phyloP scores from a whole-genome alignment of 164 flowering plant species.

The Piper betle region DNA sequence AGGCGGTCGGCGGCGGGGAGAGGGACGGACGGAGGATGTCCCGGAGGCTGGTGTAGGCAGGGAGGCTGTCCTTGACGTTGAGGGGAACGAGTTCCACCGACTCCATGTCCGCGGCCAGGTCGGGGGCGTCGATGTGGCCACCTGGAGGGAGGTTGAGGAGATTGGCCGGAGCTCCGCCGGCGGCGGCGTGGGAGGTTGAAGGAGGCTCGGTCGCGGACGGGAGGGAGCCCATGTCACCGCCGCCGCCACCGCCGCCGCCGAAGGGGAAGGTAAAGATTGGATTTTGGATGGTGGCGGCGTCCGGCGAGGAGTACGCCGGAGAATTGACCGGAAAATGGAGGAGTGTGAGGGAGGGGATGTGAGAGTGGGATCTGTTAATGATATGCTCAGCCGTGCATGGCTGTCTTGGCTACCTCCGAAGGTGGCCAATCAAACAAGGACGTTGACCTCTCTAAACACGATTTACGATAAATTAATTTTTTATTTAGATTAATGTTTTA shows the following conservation, averaged over 20 bases:
- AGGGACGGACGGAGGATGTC: constrained; percentile 35
- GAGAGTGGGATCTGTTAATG: too few species aligned
- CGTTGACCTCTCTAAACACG: too few species aligned
- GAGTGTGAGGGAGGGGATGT: too few species aligned
- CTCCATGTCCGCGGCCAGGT: constrained; percentile 13
- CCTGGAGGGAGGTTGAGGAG: not conserved
- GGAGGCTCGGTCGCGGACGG: not conserved
- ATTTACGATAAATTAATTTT: too few species aligned
- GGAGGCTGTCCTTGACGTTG: not conserved
- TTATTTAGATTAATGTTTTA: too few species aligned
- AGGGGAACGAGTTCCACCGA: constrained; percentile 26
- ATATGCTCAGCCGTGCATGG: too few species aligned
- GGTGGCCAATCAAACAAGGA: too few species aligned
- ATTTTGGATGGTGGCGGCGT: not conserved
- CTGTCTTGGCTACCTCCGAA: too few species aligned
- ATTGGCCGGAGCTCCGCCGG: not conserved
- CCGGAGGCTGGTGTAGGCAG: constrained; percentile 41
- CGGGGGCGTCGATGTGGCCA: not conserved
- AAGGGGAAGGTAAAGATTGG: not conserved
- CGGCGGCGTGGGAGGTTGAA: not conserved
- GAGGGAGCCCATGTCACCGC: not conserved
- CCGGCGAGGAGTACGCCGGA: too few species aligned
- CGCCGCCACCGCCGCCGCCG: not conserved
- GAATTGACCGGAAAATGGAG: too few species aligned
- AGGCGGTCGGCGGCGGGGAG: constrained; percentile 20